A percentile compares a stretch with the other conserved stretches of the same genome.
These are phyloP conservation scores for Fusarium ramigenum DNA, from an alignment of 2,329 filamentous ascomycete species.

Conservation along the genomic window DNA sequence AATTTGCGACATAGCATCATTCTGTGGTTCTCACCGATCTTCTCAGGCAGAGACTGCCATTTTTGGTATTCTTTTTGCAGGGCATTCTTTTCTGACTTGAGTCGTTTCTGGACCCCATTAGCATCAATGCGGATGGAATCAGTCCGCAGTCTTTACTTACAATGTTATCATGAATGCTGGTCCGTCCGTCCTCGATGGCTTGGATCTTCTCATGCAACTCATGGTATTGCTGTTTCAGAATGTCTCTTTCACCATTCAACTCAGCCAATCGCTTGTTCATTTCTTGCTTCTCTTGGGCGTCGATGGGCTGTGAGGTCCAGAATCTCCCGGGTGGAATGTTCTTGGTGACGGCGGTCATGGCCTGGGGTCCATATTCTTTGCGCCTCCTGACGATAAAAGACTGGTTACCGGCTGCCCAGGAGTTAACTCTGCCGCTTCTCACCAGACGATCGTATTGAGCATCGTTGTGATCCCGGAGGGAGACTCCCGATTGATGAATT, in stretches of 20 bases:
- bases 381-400: conserved; percentile 74
- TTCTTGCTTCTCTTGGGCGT: conserved; percentile 70
- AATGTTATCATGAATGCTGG: conserved; percentile 52
- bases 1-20: background rate
- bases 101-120: conserved; percentile 51
- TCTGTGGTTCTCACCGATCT: conserved; percentile 65
- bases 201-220: conserved; percentile 51
- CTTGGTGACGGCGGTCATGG: conserved; percentile 74
- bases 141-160: conserved; percentile 41
- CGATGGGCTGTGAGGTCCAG: conserved; percentile 83
- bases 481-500: conserved; percentile 75
- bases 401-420: conserved; percentile 75
- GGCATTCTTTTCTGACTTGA: conserved; percentile 71
- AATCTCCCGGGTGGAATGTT: conserved; percentile 68
- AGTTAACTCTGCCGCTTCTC: conserved; percentile 64
- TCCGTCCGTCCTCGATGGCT: conserved; percentile 55
- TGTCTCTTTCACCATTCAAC: conserved; percentile 47
- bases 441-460: conserved; percentile 74
- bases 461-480: conserved; percentile 69
- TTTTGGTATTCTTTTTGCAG: conserved; percentile 73
- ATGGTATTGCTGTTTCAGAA: conserved; percentile 47
- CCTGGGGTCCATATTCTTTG: conserved; percentile 80
- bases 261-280: conserved; percentile 64
- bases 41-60: conserved; percentile 74
- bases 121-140: background rate